Evolutionary conservation across 2,329 filamentous ascomycete genomes (phyloP), one percentile per base, ranked within the genome.

Genomic region (Xylariaceae sp.): DNA sequence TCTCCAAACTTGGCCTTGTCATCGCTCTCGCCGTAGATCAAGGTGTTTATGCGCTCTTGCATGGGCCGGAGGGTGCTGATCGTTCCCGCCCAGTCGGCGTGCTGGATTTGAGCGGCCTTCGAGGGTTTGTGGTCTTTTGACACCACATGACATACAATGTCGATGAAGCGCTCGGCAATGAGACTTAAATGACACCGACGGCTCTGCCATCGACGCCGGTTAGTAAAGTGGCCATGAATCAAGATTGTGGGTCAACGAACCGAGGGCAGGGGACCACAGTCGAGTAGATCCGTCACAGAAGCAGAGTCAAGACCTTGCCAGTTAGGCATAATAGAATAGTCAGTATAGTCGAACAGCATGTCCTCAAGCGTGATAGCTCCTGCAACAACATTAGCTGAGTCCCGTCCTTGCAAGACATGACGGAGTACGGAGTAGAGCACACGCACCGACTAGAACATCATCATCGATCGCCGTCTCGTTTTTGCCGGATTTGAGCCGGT

Each of bases 271-370:
- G 83, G 82, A 0, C 82, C 83, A 18, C 82, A 68, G n/a, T 76
- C 72, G 4, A 84, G 70, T 1, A 76, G 71, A 10, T 78, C 69
- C 48, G 80, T 74, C 1, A 82, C 70, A 0, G 78, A 73, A 0
- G 70, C 64, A 0, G 69, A 69, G 15, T 71, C 66, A 13, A 70
- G 70, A 45, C 73, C 76, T 48, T 77, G 76, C 61, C 81, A 76
- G 13, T 76, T 76, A 0, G 81, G 78, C 52, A 84, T 77, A 0
- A 80, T 79, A 1, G 78, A 78, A 51, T 82, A 81, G 68, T 85
- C 81, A 2, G 82, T 77, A 1, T 73, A 74, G 51, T 78, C 76
- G 2, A 74, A 67, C 0, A 85, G 69, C 0, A 68, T 2, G 7
- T 57, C 4, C 2, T 18, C 30, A 1, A 42, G 50, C 17, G 56